These are phyloP conservation scores for Amanita inopinata DNA, from an alignment of 768 basidiomycete species.

Conservation along the genomic window DNA sequence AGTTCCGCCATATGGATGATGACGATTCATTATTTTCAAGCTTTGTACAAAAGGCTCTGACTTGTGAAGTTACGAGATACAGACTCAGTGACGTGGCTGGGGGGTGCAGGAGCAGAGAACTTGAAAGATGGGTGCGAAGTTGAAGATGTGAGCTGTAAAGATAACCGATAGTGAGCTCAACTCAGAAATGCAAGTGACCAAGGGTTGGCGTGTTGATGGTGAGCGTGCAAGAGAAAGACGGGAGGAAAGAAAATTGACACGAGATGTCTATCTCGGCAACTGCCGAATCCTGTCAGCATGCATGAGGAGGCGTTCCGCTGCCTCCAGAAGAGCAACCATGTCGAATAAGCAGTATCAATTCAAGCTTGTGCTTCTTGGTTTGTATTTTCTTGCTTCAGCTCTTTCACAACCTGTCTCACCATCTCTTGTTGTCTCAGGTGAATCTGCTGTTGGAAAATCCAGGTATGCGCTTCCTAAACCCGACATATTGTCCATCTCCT, in stretches of 20 bases:
- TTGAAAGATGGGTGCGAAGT: conserved; percentile 7
- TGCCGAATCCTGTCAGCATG: conserved; percentile 19
- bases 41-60: conserved; percentile 16
- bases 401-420: conserved; percentile 10
- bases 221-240: conserved; percentile 11
- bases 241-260: conserved; percentile 11
- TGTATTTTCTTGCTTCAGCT: conserved; percentile 19
- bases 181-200: conserved; percentile 10
- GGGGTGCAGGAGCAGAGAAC: conserved; percentile 7
- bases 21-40: conserved; percentile 63
- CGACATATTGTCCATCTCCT: conserved; percentile 16
- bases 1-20: conserved; percentile 73
- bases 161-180: conserved; percentile 7
- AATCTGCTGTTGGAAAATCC: conserved; percentile 96
- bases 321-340: conserved; percentile 43
- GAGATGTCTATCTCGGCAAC: conserved; percentile 19
- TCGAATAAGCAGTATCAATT: conserved; percentile 83
- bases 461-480: conserved; percentile 40
- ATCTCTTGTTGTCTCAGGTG: conserved; percentile 42
- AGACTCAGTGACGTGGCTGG: conserved; percentile 29
- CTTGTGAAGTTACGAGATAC: conserved; percentile 10
- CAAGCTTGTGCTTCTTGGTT: conserved; percentile 93
- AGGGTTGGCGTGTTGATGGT: conserved; percentile 10
- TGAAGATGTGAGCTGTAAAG: conserved; percentile 7
- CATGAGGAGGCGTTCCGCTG: conserved; percentile 14